Percentiles rank a stretch among this genome's conserved stretches.
These are phyloP conservation scores for Puccinia coronata DNA, from an alignment of 1,284 basidiomycete genomes.

Conservation along the genomic window DNA sequence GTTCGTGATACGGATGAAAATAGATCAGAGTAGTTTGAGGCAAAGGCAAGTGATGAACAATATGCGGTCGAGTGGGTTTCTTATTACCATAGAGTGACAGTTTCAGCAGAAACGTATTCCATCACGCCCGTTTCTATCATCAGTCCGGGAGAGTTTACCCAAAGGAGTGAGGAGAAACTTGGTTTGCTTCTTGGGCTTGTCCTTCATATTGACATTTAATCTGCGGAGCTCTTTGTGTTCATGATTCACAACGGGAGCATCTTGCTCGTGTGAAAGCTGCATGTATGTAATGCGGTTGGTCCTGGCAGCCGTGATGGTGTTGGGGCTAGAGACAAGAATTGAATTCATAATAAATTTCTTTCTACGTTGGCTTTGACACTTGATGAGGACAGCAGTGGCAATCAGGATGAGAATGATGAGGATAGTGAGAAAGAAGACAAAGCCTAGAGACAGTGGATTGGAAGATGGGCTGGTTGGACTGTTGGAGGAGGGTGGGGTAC, in stretches of 20 bases:
- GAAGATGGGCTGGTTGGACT: not conserved
- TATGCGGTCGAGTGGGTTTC: not conserved
- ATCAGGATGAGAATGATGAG: constrained; percentile 21
- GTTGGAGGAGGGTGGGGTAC: not conserved
- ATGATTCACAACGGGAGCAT: not conserved
- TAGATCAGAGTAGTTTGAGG: not conserved
- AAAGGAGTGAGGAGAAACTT: constrained; percentile 19
- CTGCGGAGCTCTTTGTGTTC: not conserved
- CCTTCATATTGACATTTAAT: constrained; percentile 18
- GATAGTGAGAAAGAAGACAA: constrained; percentile 25
- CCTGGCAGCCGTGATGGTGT: constrained; percentile 18
- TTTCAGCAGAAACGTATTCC: not conserved
- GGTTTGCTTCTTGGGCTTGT: constrained; percentile 11
- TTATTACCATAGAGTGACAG: not conserved
- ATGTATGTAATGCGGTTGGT: not conserved
- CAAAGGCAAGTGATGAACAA: not conserved
- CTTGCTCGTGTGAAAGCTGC: not conserved
- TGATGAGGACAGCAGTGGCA: constrained; percentile 11
- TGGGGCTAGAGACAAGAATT: constrained; percentile 24
- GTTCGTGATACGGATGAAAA: constrained; percentile 42
- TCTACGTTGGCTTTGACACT: constrained; percentile 21
- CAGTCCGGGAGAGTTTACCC: not conserved
- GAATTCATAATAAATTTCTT: constrained; percentile 26
- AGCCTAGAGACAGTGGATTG: constrained; percentile 18
- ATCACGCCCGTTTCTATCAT: not conserved